Conservation (phyloP, 2,329 filamentous ascomycete genomes). For the Xylariomycetidae sp. region DNA sequence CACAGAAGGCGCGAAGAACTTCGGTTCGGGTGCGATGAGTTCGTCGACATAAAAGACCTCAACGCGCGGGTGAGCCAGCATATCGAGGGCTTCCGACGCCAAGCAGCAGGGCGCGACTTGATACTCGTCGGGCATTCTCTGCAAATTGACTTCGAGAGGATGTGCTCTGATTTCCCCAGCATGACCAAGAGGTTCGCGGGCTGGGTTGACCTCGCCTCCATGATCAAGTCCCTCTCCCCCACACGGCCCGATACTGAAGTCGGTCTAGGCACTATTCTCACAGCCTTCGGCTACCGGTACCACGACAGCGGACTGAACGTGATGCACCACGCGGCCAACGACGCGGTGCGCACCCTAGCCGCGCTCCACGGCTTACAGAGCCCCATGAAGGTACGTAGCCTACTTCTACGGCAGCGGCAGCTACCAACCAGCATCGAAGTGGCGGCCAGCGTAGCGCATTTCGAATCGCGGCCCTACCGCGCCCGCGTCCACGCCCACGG, state of each 20-base stretch:
- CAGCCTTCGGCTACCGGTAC: background rate
- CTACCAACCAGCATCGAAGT: background rate
- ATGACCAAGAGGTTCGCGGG: constrained; percentile 3
- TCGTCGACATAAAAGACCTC: constrained; percentile 6
- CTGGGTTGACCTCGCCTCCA: constrained; percentile 6
- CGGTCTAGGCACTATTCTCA: constrained; percentile 1
- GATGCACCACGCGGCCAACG: background rate
- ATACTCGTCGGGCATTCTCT: constrained; percentile 5
- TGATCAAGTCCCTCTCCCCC: constrained; percentile 2
- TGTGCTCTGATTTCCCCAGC: constrained; percentile 3
- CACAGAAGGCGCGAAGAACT: background rate
- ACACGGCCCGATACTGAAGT: background rate
- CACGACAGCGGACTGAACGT: background rate
- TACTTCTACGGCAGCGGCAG: constrained; percentile 1
- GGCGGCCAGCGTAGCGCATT: background rate
- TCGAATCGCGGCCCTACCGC: background rate
- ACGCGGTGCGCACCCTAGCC: constrained; percentile 5
- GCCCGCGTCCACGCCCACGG: background rate
- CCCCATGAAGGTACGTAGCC: background rate
- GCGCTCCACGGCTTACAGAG: constrained; percentile 2
- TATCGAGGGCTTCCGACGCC: background rate
- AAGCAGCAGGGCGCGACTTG: background rate
- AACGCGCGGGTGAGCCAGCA: background rate
- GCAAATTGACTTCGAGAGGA: constrained; percentile 2
- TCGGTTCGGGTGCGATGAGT: constrained; percentile 1